Evolutionary conservation across 2,329 filamentous ascomycete species (phyloP).

Genomic region (Fusarium drepaniforme): DNA sequence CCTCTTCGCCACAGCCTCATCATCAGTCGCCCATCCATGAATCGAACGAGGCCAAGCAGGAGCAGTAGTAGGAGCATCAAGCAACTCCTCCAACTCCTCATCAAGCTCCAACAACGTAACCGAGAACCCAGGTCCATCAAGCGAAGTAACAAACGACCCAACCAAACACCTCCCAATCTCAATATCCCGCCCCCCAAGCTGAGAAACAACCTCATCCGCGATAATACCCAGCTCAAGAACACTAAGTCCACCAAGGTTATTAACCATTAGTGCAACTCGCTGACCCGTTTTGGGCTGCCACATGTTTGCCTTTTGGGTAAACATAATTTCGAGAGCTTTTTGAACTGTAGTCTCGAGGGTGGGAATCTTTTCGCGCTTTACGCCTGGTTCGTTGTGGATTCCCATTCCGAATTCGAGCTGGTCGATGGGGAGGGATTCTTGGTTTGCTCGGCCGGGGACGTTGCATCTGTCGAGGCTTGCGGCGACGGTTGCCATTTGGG

Average conservation of each 20-base stretch:
- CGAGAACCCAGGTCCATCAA: conserved; percentile 41
- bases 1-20: conserved; percentile 24
- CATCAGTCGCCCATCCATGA: conserved; percentile 35
- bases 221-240: conserved; percentile 41
- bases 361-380: conserved; percentile 33
- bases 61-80: conserved; percentile 39
- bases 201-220: conserved; percentile 38
- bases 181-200: conserved; percentile 19
- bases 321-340: conserved; percentile 38
- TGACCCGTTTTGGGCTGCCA: conserved; percentile 36
- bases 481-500: conserved; percentile 42
- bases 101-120: conserved; percentile 38
- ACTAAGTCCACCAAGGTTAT: conserved; percentile 41
- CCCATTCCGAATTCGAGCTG: conserved; percentile 44
- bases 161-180: conserved; percentile 33
- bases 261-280: conserved; percentile 38
- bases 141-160: conserved; percentile 41
- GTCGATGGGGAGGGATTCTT: conserved; percentile 33
- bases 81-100: conserved; percentile 30
- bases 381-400: conserved; percentile 44
- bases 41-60: conserved; percentile 41
- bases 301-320: conserved; percentile 37
- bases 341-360: conserved; percentile 32
- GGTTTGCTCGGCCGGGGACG: conserved; percentile 35
- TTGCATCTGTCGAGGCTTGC: conserved; percentile 42